Conservation (phyloP, 805 yeast genomes). For the Ogataea nonfermentans region DNA sequence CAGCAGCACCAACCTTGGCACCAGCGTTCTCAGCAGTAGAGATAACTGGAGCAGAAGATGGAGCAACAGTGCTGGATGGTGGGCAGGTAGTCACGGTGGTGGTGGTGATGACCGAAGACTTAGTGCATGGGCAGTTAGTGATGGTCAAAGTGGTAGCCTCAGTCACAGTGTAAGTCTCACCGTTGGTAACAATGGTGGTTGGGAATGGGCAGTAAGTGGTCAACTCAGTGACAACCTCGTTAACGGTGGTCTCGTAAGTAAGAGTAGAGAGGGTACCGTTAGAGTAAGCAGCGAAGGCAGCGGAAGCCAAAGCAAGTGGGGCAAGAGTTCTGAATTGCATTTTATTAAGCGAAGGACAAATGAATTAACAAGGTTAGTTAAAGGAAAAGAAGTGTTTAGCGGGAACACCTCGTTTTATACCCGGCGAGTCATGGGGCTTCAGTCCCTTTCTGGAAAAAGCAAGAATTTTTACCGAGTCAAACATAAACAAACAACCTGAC, state of each 20-base stretch:
- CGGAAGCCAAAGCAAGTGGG: constrained; percentile 35
- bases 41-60: constrained; percentile 20
- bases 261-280: constrained; percentile 47
- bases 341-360: constrained; percentile 35
- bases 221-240: constrained; percentile 63
- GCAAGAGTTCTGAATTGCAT: constrained; percentile 38
- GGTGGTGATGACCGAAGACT: constrained; percentile 31
- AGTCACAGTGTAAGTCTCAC: constrained; percentile 70
- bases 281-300: constrained; percentile 47
- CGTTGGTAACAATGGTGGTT: constrained; percentile 63
- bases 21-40: constrained; percentile 33
- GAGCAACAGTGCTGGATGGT: constrained; percentile 15
- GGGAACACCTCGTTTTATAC: constrained; percentile 10
- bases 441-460: constrained; percentile 12
- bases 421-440: constrained; percentile 1
- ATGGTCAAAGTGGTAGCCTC: constrained; percentile 79
- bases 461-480: constrained; percentile 12
- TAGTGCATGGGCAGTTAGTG: constrained; percentile 85
- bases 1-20: constrained; percentile 39
- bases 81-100: constrained; percentile 24
- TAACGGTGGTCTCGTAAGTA: constrained; percentile 42
- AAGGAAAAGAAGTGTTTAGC: constrained; percentile 4
- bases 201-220: constrained; percentile 83
- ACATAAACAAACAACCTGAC: constrained; percentile 16
- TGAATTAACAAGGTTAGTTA: constrained; percentile 14